Evolutionary conservation across 2,329 filamentous ascomycete genomes (phyloP).

Genomic region (Dactylellina cionopaga): DNA sequence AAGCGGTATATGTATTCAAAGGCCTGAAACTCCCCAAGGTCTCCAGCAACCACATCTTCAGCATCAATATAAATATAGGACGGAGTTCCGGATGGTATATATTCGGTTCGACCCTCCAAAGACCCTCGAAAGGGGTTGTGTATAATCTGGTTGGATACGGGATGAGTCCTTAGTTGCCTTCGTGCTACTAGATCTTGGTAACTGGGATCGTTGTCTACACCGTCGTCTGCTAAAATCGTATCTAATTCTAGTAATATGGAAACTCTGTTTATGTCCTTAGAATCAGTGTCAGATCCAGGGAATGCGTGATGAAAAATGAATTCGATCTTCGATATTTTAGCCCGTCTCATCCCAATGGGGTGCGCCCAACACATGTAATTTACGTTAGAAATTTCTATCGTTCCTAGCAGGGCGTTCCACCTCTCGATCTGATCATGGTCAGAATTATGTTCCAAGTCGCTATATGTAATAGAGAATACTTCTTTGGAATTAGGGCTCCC

Average conservation of each 20-base stretch:
- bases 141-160: background rate
- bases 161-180: background rate
- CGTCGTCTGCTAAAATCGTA: too few relatives aligned
- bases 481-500: too few relatives aligned
- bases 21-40: background rate
- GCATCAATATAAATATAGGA: background rate
- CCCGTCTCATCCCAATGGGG: background rate
- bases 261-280: too few relatives aligned
- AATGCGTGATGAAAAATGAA: background rate
- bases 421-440: background rate
- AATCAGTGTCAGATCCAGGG: background rate
- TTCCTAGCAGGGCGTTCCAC: constrained; percentile 10
- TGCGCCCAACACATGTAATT: background rate
- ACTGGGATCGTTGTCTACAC: too few relatives aligned
- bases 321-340: background rate
- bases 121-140: background rate
- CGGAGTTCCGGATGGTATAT: background rate
- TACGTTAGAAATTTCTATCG: background rate
- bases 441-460: too few relatives aligned
- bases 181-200: too few relatives aligned
- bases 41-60: background rate
- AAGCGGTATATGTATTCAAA: background rate
- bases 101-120: background rate
- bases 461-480: too few relatives aligned
- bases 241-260: constrained; percentile 4